phyloP scores from a whole-genome alignment of 2,329 filamentous ascomycete species.

The Zopfia rhizophila region DNA sequence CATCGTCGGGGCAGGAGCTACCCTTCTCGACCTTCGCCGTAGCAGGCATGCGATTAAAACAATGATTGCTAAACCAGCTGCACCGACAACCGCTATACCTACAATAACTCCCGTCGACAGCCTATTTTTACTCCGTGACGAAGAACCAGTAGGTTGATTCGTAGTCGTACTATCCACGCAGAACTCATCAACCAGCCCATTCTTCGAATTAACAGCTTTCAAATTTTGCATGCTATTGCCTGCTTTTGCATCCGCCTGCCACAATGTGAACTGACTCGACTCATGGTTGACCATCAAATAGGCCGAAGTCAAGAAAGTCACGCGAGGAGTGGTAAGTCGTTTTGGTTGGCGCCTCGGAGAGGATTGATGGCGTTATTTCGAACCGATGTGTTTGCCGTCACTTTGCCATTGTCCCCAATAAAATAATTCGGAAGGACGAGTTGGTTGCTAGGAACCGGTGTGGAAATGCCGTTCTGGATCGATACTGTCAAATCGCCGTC shows the following conservation, averaged over 20 bases:
- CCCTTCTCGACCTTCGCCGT: too few species aligned
- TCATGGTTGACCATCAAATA: constrained; percentile 34
- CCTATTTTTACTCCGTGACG: too few species aligned
- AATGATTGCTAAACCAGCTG: too few species aligned
- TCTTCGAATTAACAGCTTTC: constrained; percentile 21
- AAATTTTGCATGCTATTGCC: constrained; percentile 16
- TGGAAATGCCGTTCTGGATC: constrained; percentile 23
- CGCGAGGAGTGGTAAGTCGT: constrained; percentile 29
- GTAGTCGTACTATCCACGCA: constrained; percentile 18
- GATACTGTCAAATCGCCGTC: constrained; percentile 30
- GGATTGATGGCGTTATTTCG: constrained; percentile 28
- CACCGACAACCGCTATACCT: too few species aligned
- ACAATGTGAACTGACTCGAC: constrained; percentile 22
- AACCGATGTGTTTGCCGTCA: constrained; percentile 19
- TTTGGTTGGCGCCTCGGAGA: constrained; percentile 20
- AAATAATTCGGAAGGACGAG: constrained; percentile 24
- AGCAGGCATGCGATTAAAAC: too few species aligned
- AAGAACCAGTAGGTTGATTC: too few species aligned
- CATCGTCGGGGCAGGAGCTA: too few species aligned
- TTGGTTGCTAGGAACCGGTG: constrained; percentile 29
- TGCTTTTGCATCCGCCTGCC: constrained; percentile 21
- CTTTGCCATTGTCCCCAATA: constrained; percentile 21
- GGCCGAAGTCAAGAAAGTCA: constrained; percentile 29
- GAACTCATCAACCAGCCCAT: constrained; percentile 20
- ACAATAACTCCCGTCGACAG: too few species aligned